Percentiles rank a stretch among this genome's conserved stretches.
These are phyloP conservation scores for Scytalidium sp. DNA, from an alignment of 2,329 filamentous ascomycete species.

Conservation along the genomic window DNA sequence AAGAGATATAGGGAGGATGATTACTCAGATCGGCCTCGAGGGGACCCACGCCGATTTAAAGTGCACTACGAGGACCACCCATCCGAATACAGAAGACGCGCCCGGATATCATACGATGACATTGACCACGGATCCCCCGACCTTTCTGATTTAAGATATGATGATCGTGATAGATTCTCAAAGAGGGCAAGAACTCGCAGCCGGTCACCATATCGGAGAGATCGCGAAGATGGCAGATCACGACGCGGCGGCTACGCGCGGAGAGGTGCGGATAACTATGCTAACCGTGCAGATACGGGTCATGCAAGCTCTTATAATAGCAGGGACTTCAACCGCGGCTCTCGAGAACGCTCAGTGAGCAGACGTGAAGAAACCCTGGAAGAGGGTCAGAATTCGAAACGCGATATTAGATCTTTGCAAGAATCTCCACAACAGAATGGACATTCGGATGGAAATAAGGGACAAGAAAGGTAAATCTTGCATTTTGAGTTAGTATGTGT, in stretches of 20 bases:
- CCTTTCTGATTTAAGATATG: constrained; percentile 37
- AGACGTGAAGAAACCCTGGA: constrained; percentile 59
- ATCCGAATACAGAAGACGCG: constrained; percentile 43
- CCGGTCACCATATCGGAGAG: constrained; percentile 43
- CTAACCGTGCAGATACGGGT: constrained; percentile 11
- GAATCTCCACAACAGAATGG: constrained; percentile 50
- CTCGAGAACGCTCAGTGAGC: constrained; percentile 59
- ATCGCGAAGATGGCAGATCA: constrained; percentile 23
- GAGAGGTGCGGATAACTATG: constrained; percentile 16
- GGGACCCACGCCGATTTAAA: constrained; percentile 59
- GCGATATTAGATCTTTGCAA: constrained; percentile 67
- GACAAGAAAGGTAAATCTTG: constrained; percentile 38
- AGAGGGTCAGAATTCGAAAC: constrained; percentile 55
- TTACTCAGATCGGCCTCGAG: constrained; percentile 43
- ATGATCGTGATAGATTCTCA: constrained; percentile 50
- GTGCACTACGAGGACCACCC: constrained; percentile 57
- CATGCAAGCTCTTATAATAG: constrained; percentile 24
- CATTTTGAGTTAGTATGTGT: neutral
- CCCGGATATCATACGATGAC: constrained; percentile 53
- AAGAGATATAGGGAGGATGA: constrained; percentile 67
- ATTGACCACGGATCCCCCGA: constrained; percentile 40
- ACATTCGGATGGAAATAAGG: constrained; percentile 29
- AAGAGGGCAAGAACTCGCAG: constrained; percentile 53
- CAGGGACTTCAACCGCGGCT: constrained; percentile 43
- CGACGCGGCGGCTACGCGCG: constrained; percentile 13